Evolutionary conservation across 805 yeast species (phyloP).

Genomic region (Ogataea methylovora): DNA sequence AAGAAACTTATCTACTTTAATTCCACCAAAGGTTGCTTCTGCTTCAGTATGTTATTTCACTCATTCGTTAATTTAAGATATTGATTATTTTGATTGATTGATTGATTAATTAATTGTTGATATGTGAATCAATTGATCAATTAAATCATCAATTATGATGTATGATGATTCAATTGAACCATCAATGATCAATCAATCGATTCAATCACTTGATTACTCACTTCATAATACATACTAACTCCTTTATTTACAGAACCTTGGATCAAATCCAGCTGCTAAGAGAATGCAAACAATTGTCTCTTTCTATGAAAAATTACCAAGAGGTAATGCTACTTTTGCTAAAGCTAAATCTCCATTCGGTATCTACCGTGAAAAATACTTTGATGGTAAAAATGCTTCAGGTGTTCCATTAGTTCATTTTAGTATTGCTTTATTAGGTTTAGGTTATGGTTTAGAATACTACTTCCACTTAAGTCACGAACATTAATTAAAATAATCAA

Average conservation of each 20-base stretch:
- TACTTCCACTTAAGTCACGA: conserved; percentile 75
- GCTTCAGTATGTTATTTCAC: conserved; percentile 58
- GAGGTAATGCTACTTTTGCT: conserved; percentile 77
- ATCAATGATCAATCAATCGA: background rate
- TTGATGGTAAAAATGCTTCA: conserved; percentile 75
- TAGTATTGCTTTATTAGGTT: conserved; percentile 55
- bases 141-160: no score
- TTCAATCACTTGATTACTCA: background rate
- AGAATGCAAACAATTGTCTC: conserved; percentile 92
- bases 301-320: conserved; percentile 94
- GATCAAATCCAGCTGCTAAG: conserved; percentile 93
- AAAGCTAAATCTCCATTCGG: conserved; percentile 64
- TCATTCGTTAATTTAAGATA: no score
- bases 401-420: conserved; percentile 80
- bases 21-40: conserved; percentile 98
- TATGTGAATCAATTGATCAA: background rate
- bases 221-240: conserved; percentile 8
- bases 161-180: no score
- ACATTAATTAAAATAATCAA: conserved; percentile 21
- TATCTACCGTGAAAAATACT: conserved; percentile 79
- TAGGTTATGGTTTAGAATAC: conserved; percentile 91
- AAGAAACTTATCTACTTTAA: conserved; percentile 91
- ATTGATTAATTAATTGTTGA: background rate
- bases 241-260: conserved; percentile 55
- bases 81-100: background rate